Evolutionary conservation across 441 rosid species (phyloP), one percentile per base, ranked within the genome.

Genomic region (Raphanus hybrid): DNA sequence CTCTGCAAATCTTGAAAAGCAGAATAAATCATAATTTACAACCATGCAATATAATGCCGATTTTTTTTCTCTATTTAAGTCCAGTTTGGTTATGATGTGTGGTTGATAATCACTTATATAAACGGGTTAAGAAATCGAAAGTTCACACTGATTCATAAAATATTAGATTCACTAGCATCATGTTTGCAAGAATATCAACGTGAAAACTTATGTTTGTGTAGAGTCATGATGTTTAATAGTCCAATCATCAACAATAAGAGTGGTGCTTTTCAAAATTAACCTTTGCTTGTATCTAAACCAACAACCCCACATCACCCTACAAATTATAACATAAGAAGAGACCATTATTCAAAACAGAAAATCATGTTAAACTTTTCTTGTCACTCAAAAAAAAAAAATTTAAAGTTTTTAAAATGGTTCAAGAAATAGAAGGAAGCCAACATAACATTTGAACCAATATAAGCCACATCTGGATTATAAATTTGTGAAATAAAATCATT

Each of bases 191-290:
- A 10, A 57, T 2, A 26, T 16, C 48, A 59, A 67, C 50, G 50
- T 58, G 52, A 67, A 58, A 59, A 3, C 20, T 29, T 12, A 26
- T 66, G 35, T 54, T 74, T 57, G 58, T 73, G 64, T 64, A 58
- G 45, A 66, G 57, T 66, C 59, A 67, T 75, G 67, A 67, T 75
- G 78, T 39, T 74, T 75, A 75, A 54, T 48, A 68, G 78, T 75
- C 74, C 60, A 75, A 68, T 60, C 78, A 66, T 15, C 67, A 67
- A 45, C 54, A 59, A 75, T 32, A 59, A 67, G 29, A 8, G 52
- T 67, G 67, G 50, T 35, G 57, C n/a, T 60, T 34, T 75, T 75
- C 34, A 50, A n/a, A 50, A 26, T 37, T 27, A 76, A 52, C 59
- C 58, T 63, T 70, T 76, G 58, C 80, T 70, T 76, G 59, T 63